Base-by-base conservation (phyloP, 1,284 basidiomycete genomes). In the Boletus semigastroideus region DNA sequence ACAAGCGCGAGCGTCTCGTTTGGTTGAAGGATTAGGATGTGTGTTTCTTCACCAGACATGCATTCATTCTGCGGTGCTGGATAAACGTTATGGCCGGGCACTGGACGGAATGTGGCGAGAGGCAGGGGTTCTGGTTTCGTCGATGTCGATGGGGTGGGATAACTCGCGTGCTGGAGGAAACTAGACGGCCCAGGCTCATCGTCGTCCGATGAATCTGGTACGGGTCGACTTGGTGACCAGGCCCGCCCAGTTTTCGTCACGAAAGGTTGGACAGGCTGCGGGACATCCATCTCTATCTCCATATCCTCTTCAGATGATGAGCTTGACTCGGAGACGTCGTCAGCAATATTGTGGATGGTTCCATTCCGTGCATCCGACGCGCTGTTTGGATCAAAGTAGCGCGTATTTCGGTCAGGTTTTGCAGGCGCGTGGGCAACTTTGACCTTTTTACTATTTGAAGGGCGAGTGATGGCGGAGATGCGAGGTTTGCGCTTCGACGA, bases 1-100 rank as follows among this genome's bases (percentile, higher is more conserved):
- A 85, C 65, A 20, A 90, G 67, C n/a, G 80, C 74, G 3, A 87
- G 57, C 0, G 78, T 78, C 25, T 86, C 77, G 10, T 66, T 68
- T 2, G 70, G 64, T 3, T 65, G 59, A 16, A 89, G 61, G 1
- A 74, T 61, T 22, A 87, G 45, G 17, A 78, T 53, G n/a, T 68
- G 66, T 0, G 69, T 68, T 17, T 47, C 55, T 17, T 37, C 52
- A 40, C 28, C 17, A 20, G 41, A 45, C 13, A 19, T 19, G 9
- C 38, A 6, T 39, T 55, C 28, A 33, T 51, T 48, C 16, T 46
- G 54, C 10, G 41, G 31, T 12, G 47, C 49, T 6, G 31, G 19
- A 27, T 44, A 64, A 19, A 65, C 31, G 11, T 59, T 64, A 4
- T 1, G 20, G 4, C 52, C 17, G 20, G 22, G 44, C 2, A 52